Evolutionary conservation across 768 basidiomycete genomes (phyloP).

Genomic region (Termitomyces sp.): DNA sequence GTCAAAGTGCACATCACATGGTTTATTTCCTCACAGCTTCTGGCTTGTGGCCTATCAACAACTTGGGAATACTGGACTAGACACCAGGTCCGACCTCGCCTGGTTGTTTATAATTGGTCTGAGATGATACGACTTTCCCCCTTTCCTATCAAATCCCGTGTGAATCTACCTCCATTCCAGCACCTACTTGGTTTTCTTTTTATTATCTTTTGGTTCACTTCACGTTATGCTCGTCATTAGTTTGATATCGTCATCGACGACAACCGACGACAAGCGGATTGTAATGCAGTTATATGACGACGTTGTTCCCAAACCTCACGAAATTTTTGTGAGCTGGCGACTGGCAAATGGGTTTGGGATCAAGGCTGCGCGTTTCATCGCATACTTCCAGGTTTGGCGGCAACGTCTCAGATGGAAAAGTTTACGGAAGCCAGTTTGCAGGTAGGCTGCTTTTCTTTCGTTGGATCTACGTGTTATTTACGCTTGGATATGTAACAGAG

Average conservation of each 20-base stretch:
- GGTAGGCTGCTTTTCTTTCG: constrained; percentile 36
- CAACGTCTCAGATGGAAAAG: constrained; percentile 78
- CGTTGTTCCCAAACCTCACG: constrained; percentile 72
- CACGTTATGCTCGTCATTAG: constrained; percentile 24
- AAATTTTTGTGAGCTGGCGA: constrained; percentile 79
- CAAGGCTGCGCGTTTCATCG: constrained; percentile 63
- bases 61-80: not conserved
- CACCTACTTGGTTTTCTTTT: not conserved
- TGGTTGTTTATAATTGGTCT: not conserved
- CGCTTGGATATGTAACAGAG: constrained; percentile 26
- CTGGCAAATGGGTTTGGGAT: constrained; percentile 68
- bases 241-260: constrained; percentile 62
- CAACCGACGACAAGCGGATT: constrained; percentile 56
- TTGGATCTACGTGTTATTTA: constrained; percentile 21
- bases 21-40: not conserved
- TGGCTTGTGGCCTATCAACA: not conserved
- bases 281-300: constrained; percentile 82
- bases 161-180: not conserved
- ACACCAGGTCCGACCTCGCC: not conserved
- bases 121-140: not conserved
- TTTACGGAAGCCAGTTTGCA: constrained; percentile 77
- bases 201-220: not conserved
- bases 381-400: constrained; percentile 76
- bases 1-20: constrained; percentile 7
- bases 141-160: not conserved